Percentiles rank a stretch among this genome's conserved stretches.
phyloP scores from a whole-genome alignment of 371 early-diverging fungal genomes.

The Thermomucor indicae-seudaticae region DNA sequence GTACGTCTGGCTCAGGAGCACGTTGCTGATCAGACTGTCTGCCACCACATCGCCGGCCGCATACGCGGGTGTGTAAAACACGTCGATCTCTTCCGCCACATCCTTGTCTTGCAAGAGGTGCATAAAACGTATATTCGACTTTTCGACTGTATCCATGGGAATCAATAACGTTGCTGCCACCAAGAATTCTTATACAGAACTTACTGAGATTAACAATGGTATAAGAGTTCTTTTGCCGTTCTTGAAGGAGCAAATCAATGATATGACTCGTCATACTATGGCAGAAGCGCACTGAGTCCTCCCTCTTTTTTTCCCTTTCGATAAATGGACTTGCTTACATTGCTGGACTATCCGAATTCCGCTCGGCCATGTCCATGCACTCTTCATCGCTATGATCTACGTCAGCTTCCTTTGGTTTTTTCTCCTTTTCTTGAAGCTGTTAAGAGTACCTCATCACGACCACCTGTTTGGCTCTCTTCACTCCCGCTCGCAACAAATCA shows the following conservation, averaged over 20 bases:
- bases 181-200: neutral
- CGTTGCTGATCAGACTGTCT: slow-evolving; percentile 40
- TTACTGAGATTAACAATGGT: slow-evolving; percentile 30
- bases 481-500: slow-evolving; percentile 54
- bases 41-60: slow-evolving; percentile 51
- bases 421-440: neutral
- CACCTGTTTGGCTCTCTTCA: slow-evolving; percentile 51
- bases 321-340: slow-evolving; percentile 22
- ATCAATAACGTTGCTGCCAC: neutral
- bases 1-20: slow-evolving; percentile 45
- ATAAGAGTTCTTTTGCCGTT: slow-evolving; percentile 18
- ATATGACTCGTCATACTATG: slow-evolving; percentile 38
- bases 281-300: too few species aligned
- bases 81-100: slow-evolving; percentile 30
- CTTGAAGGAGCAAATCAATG: slow-evolving; percentile 23
- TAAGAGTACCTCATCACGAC: slow-evolving; percentile 49
- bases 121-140: slow-evolving; percentile 47
- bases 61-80: slow-evolving; percentile 40
- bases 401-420: neutral
- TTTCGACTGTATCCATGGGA: slow-evolving; percentile 21
- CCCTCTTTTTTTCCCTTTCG: too few species aligned
- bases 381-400: slow-evolving; percentile 31
- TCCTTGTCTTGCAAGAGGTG: slow-evolving; percentile 36
- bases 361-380: slow-evolving; percentile 27
- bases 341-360: slow-evolving; percentile 42